Conservation (phyloP, 805 yeast genomes). For the Myxozyma geophila region DNA sequence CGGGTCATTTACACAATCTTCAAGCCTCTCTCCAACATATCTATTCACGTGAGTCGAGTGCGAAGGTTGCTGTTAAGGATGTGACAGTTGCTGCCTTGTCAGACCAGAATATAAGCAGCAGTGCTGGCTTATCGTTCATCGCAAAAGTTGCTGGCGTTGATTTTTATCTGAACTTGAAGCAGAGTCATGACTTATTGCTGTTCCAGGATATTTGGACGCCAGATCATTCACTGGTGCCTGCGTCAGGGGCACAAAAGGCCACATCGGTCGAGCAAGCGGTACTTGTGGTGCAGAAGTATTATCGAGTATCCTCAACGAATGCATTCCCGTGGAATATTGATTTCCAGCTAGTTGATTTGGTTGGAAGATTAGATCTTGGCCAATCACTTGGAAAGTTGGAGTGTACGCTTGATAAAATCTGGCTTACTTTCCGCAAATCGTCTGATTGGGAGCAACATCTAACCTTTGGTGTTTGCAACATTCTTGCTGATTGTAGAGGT, state of each 20-base stretch:
- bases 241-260: background rate
- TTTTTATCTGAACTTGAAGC: slow-evolving; percentile 75
- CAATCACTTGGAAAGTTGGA: slow-evolving; percentile 74
- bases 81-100: slow-evolving; percentile 44
- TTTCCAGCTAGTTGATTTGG: slow-evolving; percentile 57
- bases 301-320: slow-evolving; percentile 62
- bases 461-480: slow-evolving; percentile 59
- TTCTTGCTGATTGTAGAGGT: slow-evolving; percentile 66
- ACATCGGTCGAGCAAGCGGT: slow-evolving; percentile 33
- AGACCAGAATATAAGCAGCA: slow-evolving; percentile 8
- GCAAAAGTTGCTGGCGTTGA: slow-evolving; percentile 60
- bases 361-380: slow-evolving; percentile 74
- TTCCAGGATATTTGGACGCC: slow-evolving; percentile 86
- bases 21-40: slow-evolving; percentile 83
- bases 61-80: slow-evolving; percentile 58
- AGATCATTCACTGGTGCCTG: slow-evolving; percentile 41
- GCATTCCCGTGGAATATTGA: slow-evolving; percentile 78
- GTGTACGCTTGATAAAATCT: slow-evolving; percentile 59
- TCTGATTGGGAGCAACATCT: slow-evolving; percentile 73
- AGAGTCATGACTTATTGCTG: slow-evolving; percentile 81
- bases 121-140: slow-evolving; percentile 42
- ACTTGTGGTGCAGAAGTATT: slow-evolving; percentile 48
- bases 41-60: slow-evolving; percentile 88
- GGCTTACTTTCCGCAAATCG: slow-evolving; percentile 71
- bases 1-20: slow-evolving; percentile 58